A percentile compares a stretch with the other conserved stretches of the same genome.
Evolutionary conservation across 352 stramenopile genomes (phyloP).

Genomic region (Pseudoperonospora humuli): DNA sequence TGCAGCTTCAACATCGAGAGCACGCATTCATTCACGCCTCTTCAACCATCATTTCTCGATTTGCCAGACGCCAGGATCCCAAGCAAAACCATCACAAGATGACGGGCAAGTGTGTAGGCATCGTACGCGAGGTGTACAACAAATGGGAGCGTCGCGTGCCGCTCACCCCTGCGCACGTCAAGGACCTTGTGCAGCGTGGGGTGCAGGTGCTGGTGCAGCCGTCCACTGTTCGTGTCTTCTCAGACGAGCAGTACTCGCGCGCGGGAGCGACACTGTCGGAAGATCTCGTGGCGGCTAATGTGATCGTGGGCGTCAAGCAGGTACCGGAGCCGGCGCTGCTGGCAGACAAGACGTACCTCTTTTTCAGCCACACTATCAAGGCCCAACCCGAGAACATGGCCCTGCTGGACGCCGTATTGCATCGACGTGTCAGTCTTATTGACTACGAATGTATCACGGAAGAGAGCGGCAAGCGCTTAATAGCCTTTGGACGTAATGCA

Average conservation of each 20-base stretch:
- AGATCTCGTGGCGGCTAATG: constrained; percentile 77
- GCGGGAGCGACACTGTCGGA: constrained; percentile 87
- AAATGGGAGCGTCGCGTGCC: constrained; percentile 93
- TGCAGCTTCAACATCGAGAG: constrained; percentile 5
- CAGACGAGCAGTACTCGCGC: constrained; percentile 86
- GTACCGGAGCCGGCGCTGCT: constrained; percentile 78
- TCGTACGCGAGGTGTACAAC: constrained; percentile 92
- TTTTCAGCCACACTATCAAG: constrained; percentile 97
- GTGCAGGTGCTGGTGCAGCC: constrained; percentile 92
- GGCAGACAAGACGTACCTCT: constrained; percentile 92
- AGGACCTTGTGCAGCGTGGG: constrained; percentile 69
- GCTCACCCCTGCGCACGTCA: constrained; percentile 87
- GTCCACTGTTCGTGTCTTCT: constrained; percentile 88
- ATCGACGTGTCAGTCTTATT: constrained; percentile 90
- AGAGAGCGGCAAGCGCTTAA: constrained; percentile 74
- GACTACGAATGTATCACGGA: constrained; percentile 96
- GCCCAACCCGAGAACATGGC: constrained; percentile 94
- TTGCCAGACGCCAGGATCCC: constrained; percentile 4
- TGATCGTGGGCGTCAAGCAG: constrained; percentile 95
- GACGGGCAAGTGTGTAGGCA: constrained; percentile 70
- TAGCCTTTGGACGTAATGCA: constrained; percentile 93
- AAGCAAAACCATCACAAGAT: constrained; percentile 1
- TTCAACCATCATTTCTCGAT: constrained; percentile 19
- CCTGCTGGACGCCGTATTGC: constrained; percentile 88
- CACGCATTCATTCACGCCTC: constrained; percentile 8